Conservation (phyloP, 2,329 filamentous ascomycete genomes). For the Aspergillus luchuensis region DNA sequence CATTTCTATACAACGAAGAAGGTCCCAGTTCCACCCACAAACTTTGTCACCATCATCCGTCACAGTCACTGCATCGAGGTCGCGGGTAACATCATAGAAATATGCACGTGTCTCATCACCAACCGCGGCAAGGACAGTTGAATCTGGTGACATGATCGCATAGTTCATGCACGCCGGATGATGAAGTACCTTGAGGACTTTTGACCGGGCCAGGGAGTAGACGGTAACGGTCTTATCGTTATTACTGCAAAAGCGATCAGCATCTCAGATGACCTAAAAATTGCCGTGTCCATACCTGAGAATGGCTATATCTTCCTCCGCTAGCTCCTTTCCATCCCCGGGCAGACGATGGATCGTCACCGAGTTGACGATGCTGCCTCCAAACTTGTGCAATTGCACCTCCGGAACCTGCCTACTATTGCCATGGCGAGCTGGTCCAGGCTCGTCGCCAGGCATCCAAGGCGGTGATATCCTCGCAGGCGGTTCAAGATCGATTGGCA, state of each 20-base stretch:
- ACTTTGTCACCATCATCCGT: slow-evolving; percentile 37
- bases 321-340: slow-evolving; percentile 41
- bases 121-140: slow-evolving; percentile 75
- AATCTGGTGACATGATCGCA: slow-evolving; percentile 89
- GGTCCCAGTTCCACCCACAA: slow-evolving; percentile 45
- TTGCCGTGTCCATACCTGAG: slow-evolving; percentile 44
- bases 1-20: slow-evolving; percentile 42
- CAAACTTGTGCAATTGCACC: slow-evolving; percentile 60
- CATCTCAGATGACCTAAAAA: slow-evolving; percentile 47
- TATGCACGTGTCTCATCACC: slow-evolving; percentile 86
- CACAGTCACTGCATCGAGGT: slow-evolving; percentile 29
- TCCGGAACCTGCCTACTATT: slow-evolving; percentile 39
- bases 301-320: slow-evolving; percentile 59
- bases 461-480: slow-evolving; percentile 29
- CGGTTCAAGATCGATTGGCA: slow-evolving; percentile 54
- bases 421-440: slow-evolving; percentile 20
- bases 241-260: slow-evolving; percentile 72
- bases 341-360: slow-evolving; percentile 64
- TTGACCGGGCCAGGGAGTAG: slow-evolving; percentile 71
- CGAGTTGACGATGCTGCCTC: slow-evolving; percentile 67
- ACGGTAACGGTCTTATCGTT: slow-evolving; percentile 88
- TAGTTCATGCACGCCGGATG: slow-evolving; percentile 90
- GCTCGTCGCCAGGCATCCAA: slow-evolving; percentile 25
- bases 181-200: slow-evolving; percentile 68
- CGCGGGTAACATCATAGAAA: slow-evolving; percentile 63